Evolutionary conservation across 352 stramenopile genomes (phyloP).

Genomic region (Phytophthora podocarpi): DNA sequence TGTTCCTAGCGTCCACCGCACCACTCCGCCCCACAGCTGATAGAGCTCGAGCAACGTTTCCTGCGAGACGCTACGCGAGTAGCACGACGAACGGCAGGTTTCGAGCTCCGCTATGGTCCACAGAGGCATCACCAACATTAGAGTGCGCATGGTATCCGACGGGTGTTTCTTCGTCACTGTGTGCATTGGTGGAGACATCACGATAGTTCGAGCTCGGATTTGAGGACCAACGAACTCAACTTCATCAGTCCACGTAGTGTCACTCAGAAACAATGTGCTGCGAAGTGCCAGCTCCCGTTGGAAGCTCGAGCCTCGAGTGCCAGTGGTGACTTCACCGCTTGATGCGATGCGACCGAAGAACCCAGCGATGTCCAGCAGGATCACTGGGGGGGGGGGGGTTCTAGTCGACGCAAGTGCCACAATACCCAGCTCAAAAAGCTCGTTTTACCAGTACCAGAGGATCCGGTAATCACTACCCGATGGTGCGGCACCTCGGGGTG

Average conservation of each 20-base stretch:
- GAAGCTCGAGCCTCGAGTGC: slow-evolving; percentile 33
- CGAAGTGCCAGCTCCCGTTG: slow-evolving; percentile 21
- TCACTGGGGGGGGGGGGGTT: slow-evolving; percentile 29
- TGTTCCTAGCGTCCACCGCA: slow-evolving; percentile 34
- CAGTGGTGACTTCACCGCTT: slow-evolving; percentile 28
- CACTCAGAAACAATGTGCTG: slow-evolving; percentile 42
- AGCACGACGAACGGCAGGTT: slow-evolving; percentile 38
- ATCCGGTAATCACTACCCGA: slow-evolving; percentile 40
- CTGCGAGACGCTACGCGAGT: slow-evolving; percentile 19
- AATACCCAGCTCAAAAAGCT: slow-evolving; percentile 47
- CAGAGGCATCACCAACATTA: slow-evolving; percentile 40
- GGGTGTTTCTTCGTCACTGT: neutral
- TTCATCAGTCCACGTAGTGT: slow-evolving; percentile 13
- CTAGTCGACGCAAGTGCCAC: slow-evolving; percentile 16
- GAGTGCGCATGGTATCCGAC: slow-evolving; percentile 11
- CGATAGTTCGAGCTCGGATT: slow-evolving; percentile 32
- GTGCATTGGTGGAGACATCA: slow-evolving; percentile 16
- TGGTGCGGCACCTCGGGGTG: slow-evolving; percentile 22
- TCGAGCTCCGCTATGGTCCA: slow-evolving; percentile 45
- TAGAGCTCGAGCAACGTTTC: slow-evolving; percentile 32
- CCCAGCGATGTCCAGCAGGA: slow-evolving; percentile 36
- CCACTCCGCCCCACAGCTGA: slow-evolving; percentile 40
- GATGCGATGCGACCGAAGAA: slow-evolving; percentile 37
- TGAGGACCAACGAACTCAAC: neutral
- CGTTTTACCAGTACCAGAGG: slow-evolving; percentile 43